phyloP scores from a whole-genome alignment of 2,329 filamentous ascomycete genomes.

The Elsinoe perseae region DNA sequence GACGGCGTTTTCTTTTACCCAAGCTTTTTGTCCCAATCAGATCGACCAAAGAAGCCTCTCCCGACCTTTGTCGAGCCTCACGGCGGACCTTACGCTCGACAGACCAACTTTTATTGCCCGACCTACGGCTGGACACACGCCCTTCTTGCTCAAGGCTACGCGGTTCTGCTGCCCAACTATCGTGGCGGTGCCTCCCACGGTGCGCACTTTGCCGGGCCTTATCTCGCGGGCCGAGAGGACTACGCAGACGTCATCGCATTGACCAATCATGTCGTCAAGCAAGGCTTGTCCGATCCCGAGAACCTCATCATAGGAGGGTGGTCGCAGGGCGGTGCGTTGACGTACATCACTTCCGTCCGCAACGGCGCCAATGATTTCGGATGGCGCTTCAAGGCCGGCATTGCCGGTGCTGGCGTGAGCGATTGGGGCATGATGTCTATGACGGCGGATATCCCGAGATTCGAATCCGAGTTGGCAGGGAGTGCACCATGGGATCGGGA shows the following conservation, averaged over 20 bases:
- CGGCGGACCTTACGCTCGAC: constrained; percentile 30
- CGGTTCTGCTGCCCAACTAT: constrained; percentile 34
- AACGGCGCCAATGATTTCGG: constrained; percentile 29
- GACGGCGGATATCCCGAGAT: constrained; percentile 27
- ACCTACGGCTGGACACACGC: constrained; percentile 27
- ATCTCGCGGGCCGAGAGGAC: constrained; percentile 31
- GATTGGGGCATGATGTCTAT: constrained; percentile 33
- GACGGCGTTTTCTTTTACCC: constrained; percentile 28
- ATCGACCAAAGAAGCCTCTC: constrained; percentile 20
- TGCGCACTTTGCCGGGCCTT: constrained; percentile 27
- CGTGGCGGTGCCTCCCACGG: constrained; percentile 32
- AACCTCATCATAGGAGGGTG: constrained; percentile 33
- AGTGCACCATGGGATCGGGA: constrained; percentile 25
- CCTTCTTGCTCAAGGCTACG: constrained; percentile 33
- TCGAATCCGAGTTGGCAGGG: constrained; percentile 25
- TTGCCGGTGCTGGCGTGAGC: constrained; percentile 33
- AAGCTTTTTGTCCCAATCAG: background rate
- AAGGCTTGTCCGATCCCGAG: constrained; percentile 28
- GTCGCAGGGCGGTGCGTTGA: constrained; percentile 35
- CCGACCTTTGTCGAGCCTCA: constrained; percentile 33
- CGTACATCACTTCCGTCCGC: constrained; percentile 32
- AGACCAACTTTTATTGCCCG: constrained; percentile 28
- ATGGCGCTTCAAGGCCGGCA: constrained; percentile 33
- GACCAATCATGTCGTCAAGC: constrained; percentile 29
- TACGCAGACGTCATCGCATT: constrained; percentile 33